Base-by-base conservation (phyloP, 345 rosid genomes). In the Pistacia integerrima region DNA sequence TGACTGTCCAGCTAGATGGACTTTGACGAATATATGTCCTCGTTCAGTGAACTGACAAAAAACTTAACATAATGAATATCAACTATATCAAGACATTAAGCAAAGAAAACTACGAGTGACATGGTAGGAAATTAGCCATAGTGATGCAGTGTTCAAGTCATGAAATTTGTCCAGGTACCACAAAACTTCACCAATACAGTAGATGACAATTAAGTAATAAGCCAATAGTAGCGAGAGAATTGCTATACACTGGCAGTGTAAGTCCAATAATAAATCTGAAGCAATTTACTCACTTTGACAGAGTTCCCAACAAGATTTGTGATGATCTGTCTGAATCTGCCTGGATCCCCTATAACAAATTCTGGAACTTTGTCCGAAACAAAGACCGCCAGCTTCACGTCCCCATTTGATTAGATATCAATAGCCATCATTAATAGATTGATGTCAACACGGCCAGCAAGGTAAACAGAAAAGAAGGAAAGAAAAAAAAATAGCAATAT, bases 291-390 rank as follows among this genome's bases (percentile, higher is more conserved):
- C 77, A 92, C 99, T 87, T 96, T 96, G 56, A 96, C 97, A 35
- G 99, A 96, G 82, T 96, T 96, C 12, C 99, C 99, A 0, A 96
- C 98, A 57, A 96, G 97, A 81, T 96, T 96, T 58, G 94, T 96
- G 70, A 93, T 89, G 25, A 96, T 92, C 88, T 92, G 99, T 82
- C 99, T 86, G 79, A 96, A 96, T 82, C 99, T 89, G 74, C 98
- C 98, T 1, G 99, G 97, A 82, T 96, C 99, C 38, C 99, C 99
- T 69, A 80, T 79, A 58, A 93, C 91, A 74, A 86, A 79, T 75
- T 92, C 97, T 0, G 99, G 99, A 78, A 96, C 97, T 84, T 88
- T 85, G 80, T 89, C 93, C 58, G 99, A 92, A 76, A 96, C 94
- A 64, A 90, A 93, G 4, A 93, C 97, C 13, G 98, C 93, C 79